These are phyloP conservation scores for Phytopythium helicoides DNA, from an alignment of 352 stramenopile genomes.

Conservation along the genomic window DNA sequence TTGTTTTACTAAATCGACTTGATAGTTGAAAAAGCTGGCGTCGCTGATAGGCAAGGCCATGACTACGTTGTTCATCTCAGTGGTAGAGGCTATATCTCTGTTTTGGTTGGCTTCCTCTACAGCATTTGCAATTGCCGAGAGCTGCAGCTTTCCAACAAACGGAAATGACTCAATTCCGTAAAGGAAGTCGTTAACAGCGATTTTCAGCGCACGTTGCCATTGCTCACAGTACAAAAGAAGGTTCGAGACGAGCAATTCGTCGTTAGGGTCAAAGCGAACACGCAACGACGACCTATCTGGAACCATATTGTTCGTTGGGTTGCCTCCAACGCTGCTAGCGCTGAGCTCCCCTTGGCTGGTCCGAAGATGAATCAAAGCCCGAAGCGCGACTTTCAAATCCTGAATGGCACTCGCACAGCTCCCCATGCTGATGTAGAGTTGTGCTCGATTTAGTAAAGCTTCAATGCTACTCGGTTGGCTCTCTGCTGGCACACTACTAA, in stretches of 20 bases:
- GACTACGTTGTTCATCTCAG: neutral
- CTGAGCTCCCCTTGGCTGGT: conserved; percentile 1
- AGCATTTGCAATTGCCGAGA: conserved; percentile 26
- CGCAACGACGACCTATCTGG: neutral
- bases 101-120: conserved; percentile 4
- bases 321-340: neutral
- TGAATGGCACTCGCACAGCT: conserved; percentile 36
- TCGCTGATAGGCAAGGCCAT: conserved; percentile 34
- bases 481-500: neutral
- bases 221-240: conserved; percentile 44
- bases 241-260: conserved; percentile 24
- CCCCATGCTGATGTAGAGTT: conserved; percentile 51
- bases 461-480: conserved; percentile 21
- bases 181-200: conserved; percentile 55
- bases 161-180: conserved; percentile 43
- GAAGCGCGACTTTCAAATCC: conserved; percentile 27
- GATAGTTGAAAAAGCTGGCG: conserved; percentile 36
- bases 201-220: conserved; percentile 39
- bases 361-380: conserved; percentile 4
- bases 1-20: conserved; percentile 10
- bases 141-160: conserved; percentile 23
- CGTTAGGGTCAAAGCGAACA: conserved; percentile 9
- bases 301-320: neutral
- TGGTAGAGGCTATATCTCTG: neutral
- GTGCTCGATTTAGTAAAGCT: conserved; percentile 45